Percentiles rank a stretch among this genome's conserved stretches.
phyloP scores from a whole-genome alignment of 345 rosid genomes.

The Dimocarpus longan region DNA sequence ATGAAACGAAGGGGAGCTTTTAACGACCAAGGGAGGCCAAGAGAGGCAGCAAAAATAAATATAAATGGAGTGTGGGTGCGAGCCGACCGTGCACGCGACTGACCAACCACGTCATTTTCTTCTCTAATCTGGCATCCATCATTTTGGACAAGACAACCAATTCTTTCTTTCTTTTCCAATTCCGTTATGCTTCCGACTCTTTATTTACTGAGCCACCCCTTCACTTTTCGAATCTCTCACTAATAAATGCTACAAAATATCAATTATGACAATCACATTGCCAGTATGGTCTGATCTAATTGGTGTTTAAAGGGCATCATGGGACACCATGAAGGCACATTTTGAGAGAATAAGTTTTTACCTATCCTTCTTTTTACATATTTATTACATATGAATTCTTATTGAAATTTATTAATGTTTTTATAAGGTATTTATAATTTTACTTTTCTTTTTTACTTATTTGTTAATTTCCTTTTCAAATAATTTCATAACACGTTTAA shows the following conservation, averaged over 20 bases:
- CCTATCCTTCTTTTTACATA: too few relatives aligned
- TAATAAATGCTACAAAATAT: neutral
- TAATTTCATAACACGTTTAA: too few relatives aligned
- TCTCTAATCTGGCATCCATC: slow-evolving; percentile 23
- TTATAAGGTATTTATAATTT: too few relatives aligned
- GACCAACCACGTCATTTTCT: slow-evolving; percentile 37
- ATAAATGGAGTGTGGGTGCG: neutral
- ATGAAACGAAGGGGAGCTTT: neutral
- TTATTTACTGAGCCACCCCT: slow-evolving; percentile 22
- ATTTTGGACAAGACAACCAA: slow-evolving; percentile 23
- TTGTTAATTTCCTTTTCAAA: too few relatives aligned
- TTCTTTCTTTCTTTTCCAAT: neutral
- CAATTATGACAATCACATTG: neutral
- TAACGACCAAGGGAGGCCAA: neutral
- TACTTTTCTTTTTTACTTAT: too few relatives aligned
- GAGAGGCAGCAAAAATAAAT: neutral
- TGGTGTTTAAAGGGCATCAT: neutral
- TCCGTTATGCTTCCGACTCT: neutral
- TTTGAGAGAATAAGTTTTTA: too few relatives aligned
- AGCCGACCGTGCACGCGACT: slow-evolving; percentile 41
- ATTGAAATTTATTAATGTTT: too few relatives aligned
- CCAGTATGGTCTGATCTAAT: neutral
- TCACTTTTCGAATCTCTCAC: neutral
- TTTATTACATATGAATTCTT: too few relatives aligned
- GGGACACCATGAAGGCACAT: too few relatives aligned